Base-by-base conservation (phyloP, 441 rosid species). In the Gossypium schwendimanii region DNA sequence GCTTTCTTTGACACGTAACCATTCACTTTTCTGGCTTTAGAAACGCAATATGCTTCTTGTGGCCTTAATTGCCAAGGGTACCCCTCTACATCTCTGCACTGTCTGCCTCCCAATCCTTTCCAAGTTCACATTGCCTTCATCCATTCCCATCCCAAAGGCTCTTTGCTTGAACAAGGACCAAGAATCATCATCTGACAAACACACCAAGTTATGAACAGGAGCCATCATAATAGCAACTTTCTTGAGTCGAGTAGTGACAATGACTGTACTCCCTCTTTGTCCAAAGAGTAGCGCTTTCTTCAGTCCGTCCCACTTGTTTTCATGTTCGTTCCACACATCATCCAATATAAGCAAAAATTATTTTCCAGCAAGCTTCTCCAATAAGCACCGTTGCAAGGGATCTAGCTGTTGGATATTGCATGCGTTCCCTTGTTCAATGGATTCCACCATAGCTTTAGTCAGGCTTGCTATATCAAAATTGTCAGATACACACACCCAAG, bases 171-270 rank as follows among this genome's bases (percentile, higher is more conserved):
- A 33, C 7, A 33, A 33, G 39, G 39, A 33, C 39, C 39, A 33
- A 62, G 60, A 62, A 49, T 72, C 75, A 11, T 31, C 75, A 15
- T 20, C 14, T 2, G 69, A 63, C 20, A 71, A 62, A 9, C 62
- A 9, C 31, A 47, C 17, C 61, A 62, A 17, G 20, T 1, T 50
- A 45, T 8, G 49, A 18, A 72, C 3, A 18, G 62, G 52, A 11
- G 61, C 21, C 69, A 72, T 49, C 45, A 53, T 50, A 47, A 24
- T 58, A 7, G 71, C 58, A 21, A 66, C 39, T 6, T 33, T 33
- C 39, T 33, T 33, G 39, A 33, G 39, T 6, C 8, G 2, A 33
- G 39, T 33, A 33, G 39, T 73, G 7, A 63, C 53, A 1, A 73
- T 31, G 24, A 73, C 54, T 11, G 20, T 17, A 15, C 61, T 53